Evolutionary conservation across 805 yeast species (phyloP).

Genomic region (Scheffersomyces lignosus): DNA sequence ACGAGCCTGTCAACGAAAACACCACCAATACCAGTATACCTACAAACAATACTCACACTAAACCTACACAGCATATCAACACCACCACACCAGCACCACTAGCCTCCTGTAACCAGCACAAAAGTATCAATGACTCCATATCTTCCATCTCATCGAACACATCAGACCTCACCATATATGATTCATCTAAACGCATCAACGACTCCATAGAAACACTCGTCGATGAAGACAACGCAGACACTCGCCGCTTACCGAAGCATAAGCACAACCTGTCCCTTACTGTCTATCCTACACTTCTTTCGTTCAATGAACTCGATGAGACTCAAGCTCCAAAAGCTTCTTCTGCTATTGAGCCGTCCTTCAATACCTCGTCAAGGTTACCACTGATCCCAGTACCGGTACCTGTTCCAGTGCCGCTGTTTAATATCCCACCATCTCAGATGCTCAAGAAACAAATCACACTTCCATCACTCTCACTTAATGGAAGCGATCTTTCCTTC

Average conservation of each 20-base stretch:
- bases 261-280: conserved; percentile 7
- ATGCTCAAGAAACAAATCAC: conserved; percentile 18
- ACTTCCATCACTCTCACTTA: conserved; percentile 18
- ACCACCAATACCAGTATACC: not conserved
- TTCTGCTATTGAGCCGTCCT: conserved; percentile 22
- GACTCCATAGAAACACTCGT: conserved; percentile 34
- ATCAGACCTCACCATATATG: conserved; percentile 20
- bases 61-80: not conserved
- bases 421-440: conserved; percentile 8
- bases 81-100: not conserved
- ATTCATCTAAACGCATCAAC: conserved; percentile 14
- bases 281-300: not conserved
- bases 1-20: too few species aligned
- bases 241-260: conserved; percentile 10
- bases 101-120: too few species aligned
- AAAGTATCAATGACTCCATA: conserved; percentile 19
- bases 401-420: not conserved
- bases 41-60: not conserved
- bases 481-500: conserved; percentile 11
- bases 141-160: conserved; percentile 30
- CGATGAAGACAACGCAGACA: conserved; percentile 17
- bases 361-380: conserved; percentile 8
- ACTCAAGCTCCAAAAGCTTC: conserved; percentile 7
- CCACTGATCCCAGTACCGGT: not conserved
- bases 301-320: conserved; percentile 6